These are phyloP conservation scores for Solanum bukasovii DNA, from an alignment of 257 asterid species.

Conservation along the genomic window DNA sequence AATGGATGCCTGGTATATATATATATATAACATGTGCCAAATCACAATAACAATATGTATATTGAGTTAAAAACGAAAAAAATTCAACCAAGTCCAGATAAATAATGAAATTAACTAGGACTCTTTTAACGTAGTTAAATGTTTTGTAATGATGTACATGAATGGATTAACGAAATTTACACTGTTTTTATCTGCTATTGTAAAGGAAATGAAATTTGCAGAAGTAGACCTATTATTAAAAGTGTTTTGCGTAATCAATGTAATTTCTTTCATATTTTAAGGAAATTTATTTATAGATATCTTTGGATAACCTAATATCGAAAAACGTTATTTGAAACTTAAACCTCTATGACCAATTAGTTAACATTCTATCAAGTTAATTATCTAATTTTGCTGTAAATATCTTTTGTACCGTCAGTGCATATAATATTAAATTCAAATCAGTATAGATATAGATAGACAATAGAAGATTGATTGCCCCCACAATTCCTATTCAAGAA, in stretches of 20 bases:
- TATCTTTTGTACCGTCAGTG: background rate
- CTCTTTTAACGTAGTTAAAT: background rate
- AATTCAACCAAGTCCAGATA: background rate
- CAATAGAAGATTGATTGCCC: background rate
- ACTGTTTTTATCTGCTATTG: too few relatives aligned
- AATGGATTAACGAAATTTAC: too few relatives aligned
- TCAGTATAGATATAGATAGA: background rate
- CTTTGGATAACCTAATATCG: too few relatives aligned
- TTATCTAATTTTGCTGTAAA: background rate
- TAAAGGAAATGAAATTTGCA: too few relatives aligned
- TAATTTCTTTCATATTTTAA: too few relatives aligned
- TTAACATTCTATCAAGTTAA: background rate
- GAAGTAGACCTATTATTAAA: too few relatives aligned
- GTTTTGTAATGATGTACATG: background rate
- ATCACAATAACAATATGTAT: background rate
- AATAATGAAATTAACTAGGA: background rate
- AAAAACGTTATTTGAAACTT: background rate
- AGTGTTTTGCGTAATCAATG: too few relatives aligned
- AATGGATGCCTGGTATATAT: conserved; percentile 7
- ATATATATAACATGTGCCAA: background rate
- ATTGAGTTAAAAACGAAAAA: background rate
- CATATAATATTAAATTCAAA: background rate
- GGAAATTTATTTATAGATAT: too few relatives aligned
- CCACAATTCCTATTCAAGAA: too few relatives aligned
- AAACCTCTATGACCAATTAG: background rate